These are phyloP conservation scores for Blastomyces parvus DNA, from an alignment of 2,329 filamentous ascomycete species.

Conservation along the genomic window DNA sequence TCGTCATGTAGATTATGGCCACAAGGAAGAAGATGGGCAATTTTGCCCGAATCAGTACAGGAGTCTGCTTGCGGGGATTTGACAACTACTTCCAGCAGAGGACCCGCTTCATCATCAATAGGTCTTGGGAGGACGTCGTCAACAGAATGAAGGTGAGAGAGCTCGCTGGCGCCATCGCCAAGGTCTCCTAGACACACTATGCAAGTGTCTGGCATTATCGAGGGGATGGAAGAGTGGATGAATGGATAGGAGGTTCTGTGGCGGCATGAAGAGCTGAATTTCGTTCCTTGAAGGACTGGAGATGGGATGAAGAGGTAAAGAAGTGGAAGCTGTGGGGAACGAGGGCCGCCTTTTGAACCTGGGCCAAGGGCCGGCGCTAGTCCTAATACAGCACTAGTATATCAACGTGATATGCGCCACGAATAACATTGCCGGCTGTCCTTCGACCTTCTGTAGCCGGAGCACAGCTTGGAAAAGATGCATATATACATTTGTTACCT, in stretches of 20 bases:
- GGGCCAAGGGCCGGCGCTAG: slow-evolving; percentile 20
- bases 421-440: background rate
- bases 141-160: slow-evolving; percentile 29
- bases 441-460: background rate
- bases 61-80: slow-evolving; percentile 13
- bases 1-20: slow-evolving; percentile 87
- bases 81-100: slow-evolving; percentile 5
- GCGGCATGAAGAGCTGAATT: slow-evolving; percentile 33
- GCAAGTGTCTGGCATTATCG: slow-evolving; percentile 56
- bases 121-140: slow-evolving; percentile 15
- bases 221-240: slow-evolving; percentile 23
- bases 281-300: slow-evolving; percentile 15
- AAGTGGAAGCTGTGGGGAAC: slow-evolving; percentile 17
- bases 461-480: background rate
- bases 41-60: slow-evolving; percentile 40
- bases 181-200: slow-evolving; percentile 65
- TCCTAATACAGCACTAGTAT: slow-evolving; percentile 8
- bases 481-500: background rate
- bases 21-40: slow-evolving; percentile 62
- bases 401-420: slow-evolving; percentile 30
- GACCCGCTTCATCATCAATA: slow-evolving; percentile 22
- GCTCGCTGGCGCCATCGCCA: slow-evolving; percentile 47
- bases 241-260: slow-evolving; percentile 23
- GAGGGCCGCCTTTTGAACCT: slow-evolving; percentile 31
- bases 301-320: slow-evolving; percentile 22